These are phyloP conservation scores for Suhomyces wounanorum DNA, from an alignment of 1,139 yeast species.

Conservation along the genomic window DNA sequence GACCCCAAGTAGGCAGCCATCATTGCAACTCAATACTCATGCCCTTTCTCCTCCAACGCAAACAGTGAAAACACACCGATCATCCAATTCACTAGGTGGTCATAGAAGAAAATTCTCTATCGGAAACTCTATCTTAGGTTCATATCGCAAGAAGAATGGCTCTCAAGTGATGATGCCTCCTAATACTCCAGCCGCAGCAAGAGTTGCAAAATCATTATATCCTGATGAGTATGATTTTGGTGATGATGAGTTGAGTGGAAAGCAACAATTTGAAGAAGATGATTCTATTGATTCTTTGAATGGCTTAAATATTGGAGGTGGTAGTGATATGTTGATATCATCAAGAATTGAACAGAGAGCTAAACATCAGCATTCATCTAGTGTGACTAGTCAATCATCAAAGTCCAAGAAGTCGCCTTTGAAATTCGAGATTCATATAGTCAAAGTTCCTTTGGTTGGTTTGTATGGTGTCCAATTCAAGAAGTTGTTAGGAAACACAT, in stretches of 20 bases:
- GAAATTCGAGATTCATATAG: conserved; percentile 89
- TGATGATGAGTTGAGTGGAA: conserved; percentile 28
- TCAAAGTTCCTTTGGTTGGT: conserved; percentile 87
- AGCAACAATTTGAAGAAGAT: conserved; percentile 35
- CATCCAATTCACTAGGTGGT: conserved; percentile 33
- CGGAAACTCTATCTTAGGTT: conserved; percentile 53
- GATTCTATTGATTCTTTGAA: conserved; percentile 69
- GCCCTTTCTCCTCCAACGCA: conserved; percentile 29
- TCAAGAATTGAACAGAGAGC: conserved; percentile 58
- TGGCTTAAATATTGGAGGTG: conserved; percentile 51
- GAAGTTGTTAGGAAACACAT: conserved; percentile 89
- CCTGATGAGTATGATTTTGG: conserved; percentile 41
- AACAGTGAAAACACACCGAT: conserved; percentile 27
- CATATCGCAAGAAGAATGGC: conserved; percentile 50
- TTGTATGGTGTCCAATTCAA: conserved; percentile 94
- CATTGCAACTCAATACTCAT: conserved; percentile 36
- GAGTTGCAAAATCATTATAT: conserved; percentile 38
- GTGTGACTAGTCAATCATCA: conserved; percentile 25
- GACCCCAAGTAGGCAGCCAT: conserved; percentile 44
- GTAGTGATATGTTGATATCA: conserved; percentile 67
- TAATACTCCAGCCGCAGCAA: conserved; percentile 54
- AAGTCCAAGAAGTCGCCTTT: conserved; percentile 51
- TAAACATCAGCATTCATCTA: conserved; percentile 34
- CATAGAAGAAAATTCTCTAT: conserved; percentile 67
- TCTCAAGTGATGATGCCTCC: conserved; percentile 50